phyloP scores from a whole-genome alignment of 306 rosid species.

The Aeschynomene evenia region DNA sequence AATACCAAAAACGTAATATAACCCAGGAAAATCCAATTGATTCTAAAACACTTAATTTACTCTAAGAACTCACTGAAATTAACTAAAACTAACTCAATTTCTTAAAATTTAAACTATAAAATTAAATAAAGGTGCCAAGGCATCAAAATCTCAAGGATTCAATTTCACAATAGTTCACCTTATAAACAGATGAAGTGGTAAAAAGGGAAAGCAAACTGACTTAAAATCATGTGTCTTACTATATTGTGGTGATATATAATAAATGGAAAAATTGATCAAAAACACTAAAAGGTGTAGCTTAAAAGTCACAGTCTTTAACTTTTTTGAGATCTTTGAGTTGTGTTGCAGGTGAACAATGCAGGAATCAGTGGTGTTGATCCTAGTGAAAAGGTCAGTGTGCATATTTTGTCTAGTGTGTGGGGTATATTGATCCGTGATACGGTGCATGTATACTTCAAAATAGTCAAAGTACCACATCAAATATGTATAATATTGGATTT shows the following conservation, averaged over 20 bases:
- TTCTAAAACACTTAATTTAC: too few relatives aligned
- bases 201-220: not conserved
- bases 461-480: too few relatives aligned
- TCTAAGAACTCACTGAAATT: too few relatives aligned
- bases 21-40: too few relatives aligned
- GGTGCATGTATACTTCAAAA: too few relatives aligned
- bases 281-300: not conserved
- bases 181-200: not conserved
- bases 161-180: not conserved
- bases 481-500: too few relatives aligned
- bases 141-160: not conserved
- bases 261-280: not conserved
- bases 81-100: too few relatives aligned
- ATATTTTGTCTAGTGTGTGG: not conserved
- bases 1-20: too few relatives aligned
- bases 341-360: slow-evolving; percentile 43
- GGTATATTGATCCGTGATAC: too few relatives aligned
- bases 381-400: slow-evolving; percentile 22
- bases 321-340: not conserved
- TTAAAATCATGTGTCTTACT: not conserved
- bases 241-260: not conserved
- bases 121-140: too few relatives aligned
- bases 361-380: slow-evolving; percentile 30
- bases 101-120: too few relatives aligned
- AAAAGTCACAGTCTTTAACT: not conserved